Conservation (phyloP, 805 yeast genomes). For the Metschnikowia chrysomelidarum region DNA sequence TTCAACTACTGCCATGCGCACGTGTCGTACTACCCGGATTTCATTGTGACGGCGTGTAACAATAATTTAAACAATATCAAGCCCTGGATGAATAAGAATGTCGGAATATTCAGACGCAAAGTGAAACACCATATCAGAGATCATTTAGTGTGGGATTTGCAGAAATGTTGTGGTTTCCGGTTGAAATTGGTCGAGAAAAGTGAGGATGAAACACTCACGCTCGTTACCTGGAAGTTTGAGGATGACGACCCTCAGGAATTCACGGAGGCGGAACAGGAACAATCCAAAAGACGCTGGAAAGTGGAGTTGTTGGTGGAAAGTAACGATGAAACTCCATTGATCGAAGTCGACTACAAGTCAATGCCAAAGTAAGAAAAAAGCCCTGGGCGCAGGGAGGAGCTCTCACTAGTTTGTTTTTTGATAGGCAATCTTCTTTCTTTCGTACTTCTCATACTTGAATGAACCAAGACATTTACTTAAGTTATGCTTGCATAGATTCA, state of each 20-base stretch:
- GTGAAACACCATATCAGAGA: constrained; percentile 72
- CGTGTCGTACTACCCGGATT: constrained; percentile 70
- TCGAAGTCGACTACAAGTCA: constrained; percentile 64
- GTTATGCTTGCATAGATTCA: too few species aligned
- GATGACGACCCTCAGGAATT: constrained; percentile 60
- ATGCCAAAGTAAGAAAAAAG: constrained; percentile 44
- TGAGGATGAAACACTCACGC: constrained; percentile 49
- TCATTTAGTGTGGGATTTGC: constrained; percentile 67
- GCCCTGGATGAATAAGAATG: constrained; percentile 68
- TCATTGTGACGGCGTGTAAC: constrained; percentile 62
- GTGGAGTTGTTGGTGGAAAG: constrained; percentile 63
- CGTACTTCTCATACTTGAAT: too few species aligned
- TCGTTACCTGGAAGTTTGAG: constrained; percentile 60
- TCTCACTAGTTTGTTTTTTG: too few species aligned
- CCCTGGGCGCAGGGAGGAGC: too few species aligned
- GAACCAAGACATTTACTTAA: too few species aligned
- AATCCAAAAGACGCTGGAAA: constrained; percentile 56
- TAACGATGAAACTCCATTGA: constrained; percentile 63
- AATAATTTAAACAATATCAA: constrained; percentile 70
- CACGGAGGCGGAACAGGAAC: constrained; percentile 43
- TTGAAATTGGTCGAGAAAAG: constrained; percentile 49
- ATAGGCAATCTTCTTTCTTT: too few species aligned
- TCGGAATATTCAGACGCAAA: constrained; percentile 68
- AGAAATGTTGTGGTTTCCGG: constrained; percentile 56
- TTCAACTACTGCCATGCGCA: constrained; percentile 67